A percentile compares a stretch with the other conserved stretches of the same genome.
Evolutionary conservation across 306 rosid species (phyloP).

Genomic region (Amphicarpaea edgeworthii): DNA sequence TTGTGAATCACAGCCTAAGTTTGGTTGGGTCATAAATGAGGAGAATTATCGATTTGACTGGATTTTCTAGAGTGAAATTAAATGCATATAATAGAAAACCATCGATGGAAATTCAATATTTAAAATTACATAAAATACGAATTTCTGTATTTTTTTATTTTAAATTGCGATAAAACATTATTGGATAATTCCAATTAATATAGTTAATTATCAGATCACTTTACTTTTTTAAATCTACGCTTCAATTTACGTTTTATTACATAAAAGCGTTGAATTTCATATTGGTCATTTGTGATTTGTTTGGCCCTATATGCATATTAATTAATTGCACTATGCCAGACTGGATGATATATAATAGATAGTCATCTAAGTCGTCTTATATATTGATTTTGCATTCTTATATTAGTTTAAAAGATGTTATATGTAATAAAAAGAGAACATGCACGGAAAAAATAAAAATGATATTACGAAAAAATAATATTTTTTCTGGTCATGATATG

Average conservation of each 20-base stretch:
- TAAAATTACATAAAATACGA: too few relatives aligned
- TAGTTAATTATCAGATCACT: background rate
- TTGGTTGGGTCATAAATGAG: background rate
- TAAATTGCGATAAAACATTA: background rate
- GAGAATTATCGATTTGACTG: background rate
- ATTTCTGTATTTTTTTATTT: too few relatives aligned
- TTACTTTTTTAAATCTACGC: background rate
- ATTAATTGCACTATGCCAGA: background rate
- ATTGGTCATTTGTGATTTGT: background rate
- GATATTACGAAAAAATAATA: background rate
- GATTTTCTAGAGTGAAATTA: slow-evolving; percentile 6
- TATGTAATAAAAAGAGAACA: background rate
- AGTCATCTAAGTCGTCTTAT: background rate
- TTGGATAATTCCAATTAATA: background rate
- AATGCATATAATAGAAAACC: background rate
- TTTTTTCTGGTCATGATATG: background rate
- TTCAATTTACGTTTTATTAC: background rate
- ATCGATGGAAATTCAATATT: background rate
- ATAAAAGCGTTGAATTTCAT: slow-evolving; percentile 7
- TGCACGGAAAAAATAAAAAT: background rate
- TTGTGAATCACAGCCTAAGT: background rate
- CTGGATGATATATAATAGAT: background rate
- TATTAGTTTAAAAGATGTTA: background rate
- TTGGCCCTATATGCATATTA: background rate
- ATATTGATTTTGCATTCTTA: background rate